Evolutionary conservation across 495 filamentous ascomycete genomes (phyloP).

Genomic region (Ascodesmis nigricans): DNA sequence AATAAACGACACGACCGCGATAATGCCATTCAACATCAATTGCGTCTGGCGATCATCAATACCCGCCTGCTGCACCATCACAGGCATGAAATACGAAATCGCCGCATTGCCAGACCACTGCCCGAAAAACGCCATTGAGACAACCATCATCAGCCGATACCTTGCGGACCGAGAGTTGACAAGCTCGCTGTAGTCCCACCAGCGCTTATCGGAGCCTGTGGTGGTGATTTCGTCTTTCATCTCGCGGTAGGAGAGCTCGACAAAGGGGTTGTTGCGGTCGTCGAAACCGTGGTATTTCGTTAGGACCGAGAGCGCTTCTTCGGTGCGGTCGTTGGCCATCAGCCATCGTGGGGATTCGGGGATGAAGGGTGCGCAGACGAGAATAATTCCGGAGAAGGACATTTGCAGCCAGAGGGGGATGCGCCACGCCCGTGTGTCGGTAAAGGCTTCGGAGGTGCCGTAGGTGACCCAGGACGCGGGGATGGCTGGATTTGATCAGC

Average conservation of each 20-base stretch:
- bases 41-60: slow-evolving; percentile 30
- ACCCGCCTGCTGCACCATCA: slow-evolving; percentile 31
- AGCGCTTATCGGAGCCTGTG: slow-evolving; percentile 42
- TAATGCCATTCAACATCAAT: slow-evolving; percentile 33
- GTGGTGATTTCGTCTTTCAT: slow-evolving; percentile 35
- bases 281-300: slow-evolving; percentile 38
- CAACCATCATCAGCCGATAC: slow-evolving; percentile 27
- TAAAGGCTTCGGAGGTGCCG: slow-evolving; percentile 14
- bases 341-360: slow-evolving; percentile 23
- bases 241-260: slow-evolving; percentile 37
- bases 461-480: slow-evolving; percentile 21
- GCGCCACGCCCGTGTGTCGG: slow-evolving; percentile 30
- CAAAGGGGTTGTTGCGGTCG: slow-evolving; percentile 30
- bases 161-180: slow-evolving; percentile 33
- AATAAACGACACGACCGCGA: slow-evolving; percentile 42
- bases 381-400: slow-evolving; percentile 24
- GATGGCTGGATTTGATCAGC: slow-evolving; percentile 10
- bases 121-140: slow-evolving; percentile 40
- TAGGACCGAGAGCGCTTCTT: slow-evolving; percentile 32
- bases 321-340: slow-evolving; percentile 31
- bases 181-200: slow-evolving; percentile 44
- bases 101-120: slow-evolving; percentile 38
- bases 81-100: slow-evolving; percentile 35
- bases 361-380: slow-evolving; percentile 19
- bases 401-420: slow-evolving; percentile 37